Evolutionary conservation across 306 rosid genomes (phyloP).

Genomic region (Malus sieversii): DNA sequence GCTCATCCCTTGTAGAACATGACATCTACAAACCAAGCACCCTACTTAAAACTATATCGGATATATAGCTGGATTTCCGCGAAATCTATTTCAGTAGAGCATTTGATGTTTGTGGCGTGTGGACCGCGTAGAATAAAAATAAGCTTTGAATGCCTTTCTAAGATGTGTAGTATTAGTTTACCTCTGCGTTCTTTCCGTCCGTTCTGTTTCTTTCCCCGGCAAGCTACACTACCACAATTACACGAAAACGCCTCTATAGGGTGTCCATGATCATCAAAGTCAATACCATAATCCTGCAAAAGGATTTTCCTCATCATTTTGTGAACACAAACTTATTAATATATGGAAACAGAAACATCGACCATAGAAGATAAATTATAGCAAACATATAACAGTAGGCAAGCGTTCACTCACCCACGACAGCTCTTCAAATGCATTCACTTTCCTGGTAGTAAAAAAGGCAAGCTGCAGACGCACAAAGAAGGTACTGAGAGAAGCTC

Average conservation of each 20-base stretch:
- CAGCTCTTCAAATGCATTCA: constrained; percentile 70
- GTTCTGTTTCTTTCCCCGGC: constrained; percentile 40
- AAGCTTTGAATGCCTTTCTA: background rate
- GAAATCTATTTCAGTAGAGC: too few species aligned
- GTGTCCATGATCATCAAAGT: constrained; percentile 65
- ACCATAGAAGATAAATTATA: background rate
- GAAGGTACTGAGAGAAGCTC: background rate
- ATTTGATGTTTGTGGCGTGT: too few species aligned
- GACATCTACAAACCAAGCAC: too few species aligned
- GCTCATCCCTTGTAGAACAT: too few species aligned
- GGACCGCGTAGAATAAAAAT: too few species aligned
- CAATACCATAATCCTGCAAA: constrained; percentile 79
- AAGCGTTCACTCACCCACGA: constrained; percentile 65
- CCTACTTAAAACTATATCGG: too few species aligned
- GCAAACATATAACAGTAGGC: background rate
- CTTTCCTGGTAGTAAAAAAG: constrained; percentile 65
- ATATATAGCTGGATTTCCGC: too few species aligned
- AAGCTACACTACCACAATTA: constrained; percentile 56
- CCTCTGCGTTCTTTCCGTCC: constrained; percentile 30
- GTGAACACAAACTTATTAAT: background rate
- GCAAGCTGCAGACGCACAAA: constrained; percentile 54
- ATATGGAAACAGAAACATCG: too few species aligned
- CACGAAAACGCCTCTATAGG: constrained; percentile 77
- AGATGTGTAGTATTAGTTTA: constrained; percentile 4
- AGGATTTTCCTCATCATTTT: constrained; percentile 8